Conservation (phyloP, 176 grass and related monocot species). For the Pontederia paniculata region DNA sequence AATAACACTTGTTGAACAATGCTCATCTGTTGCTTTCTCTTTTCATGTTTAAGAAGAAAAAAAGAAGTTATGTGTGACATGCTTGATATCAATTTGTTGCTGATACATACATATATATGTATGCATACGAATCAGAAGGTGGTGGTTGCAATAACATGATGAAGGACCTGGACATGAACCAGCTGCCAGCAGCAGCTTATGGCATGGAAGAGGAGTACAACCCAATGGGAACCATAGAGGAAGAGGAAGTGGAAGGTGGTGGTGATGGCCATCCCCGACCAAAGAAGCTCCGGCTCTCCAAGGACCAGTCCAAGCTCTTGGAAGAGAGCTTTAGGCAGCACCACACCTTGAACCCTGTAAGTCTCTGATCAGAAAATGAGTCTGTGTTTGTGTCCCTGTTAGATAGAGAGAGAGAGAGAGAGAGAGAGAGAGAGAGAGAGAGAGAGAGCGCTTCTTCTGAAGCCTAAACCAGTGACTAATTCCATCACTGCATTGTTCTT, state of each 20-base stretch:
- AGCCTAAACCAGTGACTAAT: no score
- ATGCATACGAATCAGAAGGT: conserved; percentile 30
- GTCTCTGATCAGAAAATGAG: not conserved
- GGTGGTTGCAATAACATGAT: conserved; percentile 29
- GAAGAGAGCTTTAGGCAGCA: conserved; percentile 15
- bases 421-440: no score
- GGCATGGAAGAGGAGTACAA: conserved; percentile 73
- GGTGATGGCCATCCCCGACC: conserved; percentile 35
- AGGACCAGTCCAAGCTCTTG: conserved; percentile 11
- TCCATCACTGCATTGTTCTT: no score
- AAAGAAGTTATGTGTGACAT: no score
- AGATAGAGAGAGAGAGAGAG: no score
- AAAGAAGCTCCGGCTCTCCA: conserved; percentile 27
- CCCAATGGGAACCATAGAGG: conserved; percentile 63
- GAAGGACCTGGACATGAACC: conserved; percentile 94
- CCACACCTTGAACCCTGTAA: conserved; percentile 10
- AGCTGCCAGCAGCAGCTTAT: conserved; percentile 38
- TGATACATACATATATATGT: not conserved
- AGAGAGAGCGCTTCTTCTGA: no score
- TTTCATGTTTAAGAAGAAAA: no score
- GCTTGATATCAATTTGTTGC: not conserved
- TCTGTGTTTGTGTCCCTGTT: not conserved
- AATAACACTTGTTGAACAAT: no score
- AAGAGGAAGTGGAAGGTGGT: conserved; percentile 38
- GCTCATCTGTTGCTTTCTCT: no score